Percentiles rank a stretch among this genome's conserved stretches.
Conservation (phyloP, 2,329 filamentous ascomycete species). For the Colletotrichum filicis region DNA sequence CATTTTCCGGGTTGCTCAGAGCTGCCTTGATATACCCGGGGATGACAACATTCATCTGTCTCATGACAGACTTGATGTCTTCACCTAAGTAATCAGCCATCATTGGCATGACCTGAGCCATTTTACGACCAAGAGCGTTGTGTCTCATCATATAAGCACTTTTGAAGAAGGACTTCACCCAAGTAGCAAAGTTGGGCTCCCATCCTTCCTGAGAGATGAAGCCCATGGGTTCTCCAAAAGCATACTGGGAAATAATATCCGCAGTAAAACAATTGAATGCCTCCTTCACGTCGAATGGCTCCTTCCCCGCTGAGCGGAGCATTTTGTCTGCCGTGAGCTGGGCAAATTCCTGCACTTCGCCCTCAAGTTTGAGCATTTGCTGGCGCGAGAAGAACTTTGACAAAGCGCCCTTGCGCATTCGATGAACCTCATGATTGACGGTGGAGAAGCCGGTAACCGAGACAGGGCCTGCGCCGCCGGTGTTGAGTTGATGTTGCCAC, state of each 20-base stretch:
- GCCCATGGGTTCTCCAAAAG: conserved; percentile 47
- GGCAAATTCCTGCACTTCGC: conserved; percentile 29
- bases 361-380: conserved; percentile 31
- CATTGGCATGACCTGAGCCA: conserved; percentile 39
- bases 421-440: conserved; percentile 46
- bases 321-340: conserved; percentile 30
- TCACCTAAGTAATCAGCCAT: conserved; percentile 40
- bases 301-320: conserved; percentile 37
- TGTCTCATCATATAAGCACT: conserved; percentile 48
- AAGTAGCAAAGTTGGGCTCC: conserved; percentile 48
- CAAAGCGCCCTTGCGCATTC: conserved; percentile 43
- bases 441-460: conserved; percentile 39
- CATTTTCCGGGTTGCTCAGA: conserved; percentile 38
- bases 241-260: conserved; percentile 51
- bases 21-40: conserved; percentile 39
- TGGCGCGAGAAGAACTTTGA: conserved; percentile 48
- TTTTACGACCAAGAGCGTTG: conserved; percentile 41
- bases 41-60: conserved; percentile 41
- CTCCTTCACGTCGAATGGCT: conserved; percentile 46
- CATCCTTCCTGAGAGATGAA: conserved; percentile 44
- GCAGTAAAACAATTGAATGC: conserved; percentile 52
- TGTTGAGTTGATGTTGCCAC: conserved; percentile 41
- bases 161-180: conserved; percentile 45
- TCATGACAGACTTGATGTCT: conserved; percentile 40
- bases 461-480: conserved; percentile 37